Evolutionary conservation across 2,329 filamentous ascomycete species (phyloP).

Genomic region (Aureobasidium melanogenum): DNA sequence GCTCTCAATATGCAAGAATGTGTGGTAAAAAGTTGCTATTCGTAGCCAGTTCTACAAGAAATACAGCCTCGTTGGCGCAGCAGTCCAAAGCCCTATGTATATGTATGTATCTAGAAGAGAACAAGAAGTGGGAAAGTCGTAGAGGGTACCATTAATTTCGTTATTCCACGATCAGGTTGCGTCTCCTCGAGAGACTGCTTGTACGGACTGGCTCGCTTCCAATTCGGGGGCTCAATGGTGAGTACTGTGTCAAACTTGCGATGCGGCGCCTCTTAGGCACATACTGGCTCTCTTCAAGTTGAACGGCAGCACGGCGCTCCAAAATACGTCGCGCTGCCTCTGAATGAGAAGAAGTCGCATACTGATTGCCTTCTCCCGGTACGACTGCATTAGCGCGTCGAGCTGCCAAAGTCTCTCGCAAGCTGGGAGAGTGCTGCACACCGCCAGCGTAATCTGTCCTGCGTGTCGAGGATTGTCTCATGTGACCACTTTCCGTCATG

Average conservation of each 20-base stretch:
- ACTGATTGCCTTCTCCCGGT: not conserved
- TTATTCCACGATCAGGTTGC: conserved; percentile 16
- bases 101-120: conserved; percentile 11
- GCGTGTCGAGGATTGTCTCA: conserved; percentile 8
- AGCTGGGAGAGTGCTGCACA: conserved; percentile 15
- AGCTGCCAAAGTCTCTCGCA: conserved; percentile 17
- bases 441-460: not conserved
- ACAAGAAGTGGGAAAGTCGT: not conserved
- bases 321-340: conserved; percentile 4
- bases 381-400: conserved; percentile 14
- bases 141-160: conserved; percentile 6
- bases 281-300: conserved; percentile 6
- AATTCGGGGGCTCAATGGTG: conserved; percentile 13
- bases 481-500: conserved; percentile 34
- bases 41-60: not conserved
- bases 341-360: not conserved
- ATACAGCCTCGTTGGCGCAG: not conserved
- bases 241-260: conserved; percentile 10
- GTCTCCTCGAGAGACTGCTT: conserved; percentile 15
- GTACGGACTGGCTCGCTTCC: conserved; percentile 13
- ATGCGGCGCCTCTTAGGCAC: conserved; percentile 14
- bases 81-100: conserved; percentile 4
- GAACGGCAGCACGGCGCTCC: conserved; percentile 3
- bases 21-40: not conserved
- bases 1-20: not conserved